Evolutionary conservation across 208 protist species (phyloP).

Genomic region (Crithidia mellificae): DNA sequence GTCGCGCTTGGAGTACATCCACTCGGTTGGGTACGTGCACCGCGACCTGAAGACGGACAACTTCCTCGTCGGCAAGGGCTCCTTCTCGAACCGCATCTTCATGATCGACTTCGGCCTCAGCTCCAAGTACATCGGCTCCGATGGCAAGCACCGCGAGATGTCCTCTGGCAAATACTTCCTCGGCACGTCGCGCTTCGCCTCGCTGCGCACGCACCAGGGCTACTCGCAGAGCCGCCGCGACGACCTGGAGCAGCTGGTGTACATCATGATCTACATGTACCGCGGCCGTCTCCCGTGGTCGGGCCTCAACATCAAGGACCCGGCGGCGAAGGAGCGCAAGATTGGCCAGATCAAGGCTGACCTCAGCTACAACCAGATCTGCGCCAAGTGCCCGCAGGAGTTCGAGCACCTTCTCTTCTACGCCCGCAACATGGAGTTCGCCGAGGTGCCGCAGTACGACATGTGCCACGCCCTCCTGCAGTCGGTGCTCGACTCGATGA

Average conservation of each 20-base stretch:
- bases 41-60: slow-evolving; percentile 99
- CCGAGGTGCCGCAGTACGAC: slow-evolving; percentile 75
- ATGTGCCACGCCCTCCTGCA: slow-evolving; percentile 68
- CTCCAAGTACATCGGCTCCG: slow-evolving; percentile 64
- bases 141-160: slow-evolving; percentile 74
- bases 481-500: slow-evolving; percentile 52
- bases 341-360: slow-evolving; percentile 68
- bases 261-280: slow-evolving; percentile 96
- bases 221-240: slow-evolving; percentile 89
- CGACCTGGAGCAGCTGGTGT: slow-evolving; percentile 91
- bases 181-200: slow-evolving; percentile 97
- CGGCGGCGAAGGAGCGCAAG: slow-evolving; percentile 62
- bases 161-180: slow-evolving; percentile 92
- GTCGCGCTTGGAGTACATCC: slow-evolving; percentile 96
- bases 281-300: slow-evolving; percentile 96
- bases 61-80: slow-evolving; percentile 97
- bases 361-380: slow-evolving; percentile 58
- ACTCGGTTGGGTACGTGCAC: slow-evolving; percentile 98
- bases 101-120: slow-evolving; percentile 96
- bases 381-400: slow-evolving; percentile 62
- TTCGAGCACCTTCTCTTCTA: slow-evolving; percentile 76
- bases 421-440: slow-evolving; percentile 66
- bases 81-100: slow-evolving; percentile 81
- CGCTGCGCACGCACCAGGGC: slow-evolving; percentile 96
- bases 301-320: slow-evolving; percentile 84